phyloP scores from a whole-genome alignment of 1,284 basidiomycete genomes.

The Peniophora sp. region DNA sequence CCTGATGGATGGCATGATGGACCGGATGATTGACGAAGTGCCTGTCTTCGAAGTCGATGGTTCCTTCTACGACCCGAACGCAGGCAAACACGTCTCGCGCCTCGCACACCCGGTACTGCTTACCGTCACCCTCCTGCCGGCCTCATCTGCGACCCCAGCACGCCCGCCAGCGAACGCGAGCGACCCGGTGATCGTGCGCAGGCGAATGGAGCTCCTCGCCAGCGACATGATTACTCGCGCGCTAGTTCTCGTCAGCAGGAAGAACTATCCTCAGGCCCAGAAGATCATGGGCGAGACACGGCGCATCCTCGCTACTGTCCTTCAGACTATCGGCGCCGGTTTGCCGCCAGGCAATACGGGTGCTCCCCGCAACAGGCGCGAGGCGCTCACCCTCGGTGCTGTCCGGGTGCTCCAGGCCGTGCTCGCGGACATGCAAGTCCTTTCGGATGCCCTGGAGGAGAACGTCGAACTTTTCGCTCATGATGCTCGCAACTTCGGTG shows the following conservation, averaged over 20 bases:
- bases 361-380: conserved; percentile 61
- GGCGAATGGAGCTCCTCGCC: conserved; percentile 88
- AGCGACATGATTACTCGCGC: conserved; percentile 94
- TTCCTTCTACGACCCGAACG: conserved; percentile 84
- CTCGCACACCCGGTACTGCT: conserved; percentile 84
- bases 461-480: conserved; percentile 85
- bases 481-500: conserved; percentile 87
- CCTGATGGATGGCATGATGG: conserved; percentile 80
- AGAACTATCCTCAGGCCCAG: conserved; percentile 81
- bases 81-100: conserved; percentile 72
- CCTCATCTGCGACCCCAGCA: conserved; percentile 26
- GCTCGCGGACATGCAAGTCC: conserved; percentile 74
- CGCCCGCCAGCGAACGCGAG: conserved; percentile 45
- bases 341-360: conserved; percentile 45
- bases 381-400: conserved; percentile 59
- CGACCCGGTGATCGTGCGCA: conserved; percentile 82
- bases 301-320: conserved; percentile 76
- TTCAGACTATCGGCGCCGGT: conserved; percentile 70
- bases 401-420: conserved; percentile 78
- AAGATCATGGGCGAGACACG: conserved; percentile 86
- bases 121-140: conserved; percentile 80
- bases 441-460: conserved; percentile 82
- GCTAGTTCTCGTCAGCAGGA: conserved; percentile 79
- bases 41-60: conserved; percentile 90
- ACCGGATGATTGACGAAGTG: conserved; percentile 87